Base-by-base conservation (phyloP, 2,329 filamentous ascomycete species). In the Exophiala sideris region DNA sequence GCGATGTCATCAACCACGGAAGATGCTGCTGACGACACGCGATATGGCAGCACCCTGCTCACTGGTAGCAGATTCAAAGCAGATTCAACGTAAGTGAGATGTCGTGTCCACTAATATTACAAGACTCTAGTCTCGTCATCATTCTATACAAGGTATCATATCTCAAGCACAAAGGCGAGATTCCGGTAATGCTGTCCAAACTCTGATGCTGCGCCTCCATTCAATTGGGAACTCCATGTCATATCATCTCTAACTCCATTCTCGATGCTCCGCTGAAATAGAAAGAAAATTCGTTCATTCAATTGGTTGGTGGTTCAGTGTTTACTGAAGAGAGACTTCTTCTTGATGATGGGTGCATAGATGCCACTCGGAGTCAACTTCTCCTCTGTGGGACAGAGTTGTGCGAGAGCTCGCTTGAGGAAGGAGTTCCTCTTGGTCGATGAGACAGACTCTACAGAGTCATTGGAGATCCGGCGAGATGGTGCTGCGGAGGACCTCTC, bases 291-390 rank as follows among this genome's bases (percentile, higher is more conserved):
- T 56, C 54, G 49, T 52, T 55, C 48, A 7, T 39, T 45, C n/a
- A 35, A 34, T n/a, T 56, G 44, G 20, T 36, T 45, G n/a, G 44
- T 14, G 11, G 38, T 21, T 48, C 38, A 20, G 39, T 21, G 44
- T 33, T 35, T 32, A 36, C 47, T 35, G 46, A 58, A 59, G 36
- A 61, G 45, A 20, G 50, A 29, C 5, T 53, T 56, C 33, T 49
- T 44, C 51, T 58, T 54, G 45, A 61, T 54, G 52, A 59, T 42
- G 29, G 62, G 62, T 7, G 44, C 20, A 38, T 58, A 64, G 54
- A 64, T 57, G 36, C 58, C 50, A 29, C 48, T 53, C 14, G 57
- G 57, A 3, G 49, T 54, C 44, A 56, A 36, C 9, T 52, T 21
- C 47, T 56, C 48, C 10, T 52, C 48, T 34, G 54, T 59, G 41